Evolutionary conservation across 441 rosid species (phyloP), one percentile per base, ranked within the genome.

Genomic region (Isatis lusitanica): DNA sequence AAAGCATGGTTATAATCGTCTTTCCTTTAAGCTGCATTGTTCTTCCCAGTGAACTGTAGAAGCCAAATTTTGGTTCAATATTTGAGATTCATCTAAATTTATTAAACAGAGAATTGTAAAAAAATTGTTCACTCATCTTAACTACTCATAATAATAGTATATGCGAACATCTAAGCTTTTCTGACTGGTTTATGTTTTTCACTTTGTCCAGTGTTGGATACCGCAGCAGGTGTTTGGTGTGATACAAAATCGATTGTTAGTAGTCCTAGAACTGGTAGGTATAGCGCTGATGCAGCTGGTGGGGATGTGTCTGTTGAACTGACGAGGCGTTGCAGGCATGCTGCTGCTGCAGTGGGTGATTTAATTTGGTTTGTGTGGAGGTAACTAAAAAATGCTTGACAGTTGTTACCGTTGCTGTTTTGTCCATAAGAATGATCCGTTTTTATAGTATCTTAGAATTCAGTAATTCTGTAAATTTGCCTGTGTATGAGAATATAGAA

Each of bases 191-290:
- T 60, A 63, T 35, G 51, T 71, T 70, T 42, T 77, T 43, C 52
- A 26, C 63, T 72, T 48, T 78, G 50, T 70, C 77, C 72, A 94
- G 98, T 94, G 72, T 82, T 94, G 89, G 98, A 94, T 85, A 94
- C 98, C 67, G 97, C 98, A 64, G 97, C 98, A 7, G 98, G 98
- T 73, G 97, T 94, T 73, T 94, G 98, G 98, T 94, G 98, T 81
- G 97, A 94, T 80, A 91, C 96, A 47, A 94, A 90, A 76, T 93
- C 96, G 79, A 96, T 93, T 71, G 94, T 93, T 66, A 93, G 91
- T 69, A 91, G 87, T 85, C 97, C 97, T 30, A 86, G 97, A 74
- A 91, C 96, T 66, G 96, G 94, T 50, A 86, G 88, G 75, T 91
- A 84, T 76, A 87, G 96, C 77, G 96, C 94, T 74, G 97, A 88